Evolutionary conservation across 768 basidiomycete species (phyloP).

Genomic region (Mycena kentingensis): DNA sequence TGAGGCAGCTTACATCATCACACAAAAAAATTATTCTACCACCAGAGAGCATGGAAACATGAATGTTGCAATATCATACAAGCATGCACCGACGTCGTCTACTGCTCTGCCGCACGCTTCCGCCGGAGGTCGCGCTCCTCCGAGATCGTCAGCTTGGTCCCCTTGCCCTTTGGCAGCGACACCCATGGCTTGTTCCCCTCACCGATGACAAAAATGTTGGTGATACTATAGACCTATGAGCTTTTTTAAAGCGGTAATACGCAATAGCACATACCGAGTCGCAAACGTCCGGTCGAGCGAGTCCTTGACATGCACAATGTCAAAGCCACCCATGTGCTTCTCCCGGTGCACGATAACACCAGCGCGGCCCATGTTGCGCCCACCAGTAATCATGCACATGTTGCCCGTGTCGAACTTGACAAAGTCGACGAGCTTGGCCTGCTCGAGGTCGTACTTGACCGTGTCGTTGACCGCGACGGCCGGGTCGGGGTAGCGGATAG

Average conservation of each 20-base stretch:
- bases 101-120: conserved; percentile 74
- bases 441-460: conserved; percentile 94
- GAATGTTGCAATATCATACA: background rate
- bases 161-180: conserved; percentile 1
- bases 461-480: conserved; percentile 95
- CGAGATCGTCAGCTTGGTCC: conserved; percentile 45
- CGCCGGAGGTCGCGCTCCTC: conserved; percentile 95
- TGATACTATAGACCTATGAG: conserved; percentile 54
- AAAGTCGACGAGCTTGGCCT: conserved; percentile 89
- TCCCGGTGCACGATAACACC: conserved; percentile 96
- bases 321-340: conserved; percentile 97
- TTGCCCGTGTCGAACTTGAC: conserved; percentile 98
- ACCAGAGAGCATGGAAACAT: background rate
- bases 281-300: conserved; percentile 94
- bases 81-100: conserved; percentile 28
- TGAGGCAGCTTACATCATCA: too few relatives aligned
- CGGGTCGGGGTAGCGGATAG: conserved; percentile 99
- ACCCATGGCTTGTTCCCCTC: conserved; percentile 72
- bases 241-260: background rate
- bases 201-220: conserved; percentile 98
- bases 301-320: conserved; percentile 98
- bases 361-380: conserved; percentile 98
- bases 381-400: conserved; percentile 96
- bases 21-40: too few relatives aligned
- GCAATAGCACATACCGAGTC: conserved; percentile 72